phyloP scores from a whole-genome alignment of 305 asterid species.

The Rubia balearica region DNA sequence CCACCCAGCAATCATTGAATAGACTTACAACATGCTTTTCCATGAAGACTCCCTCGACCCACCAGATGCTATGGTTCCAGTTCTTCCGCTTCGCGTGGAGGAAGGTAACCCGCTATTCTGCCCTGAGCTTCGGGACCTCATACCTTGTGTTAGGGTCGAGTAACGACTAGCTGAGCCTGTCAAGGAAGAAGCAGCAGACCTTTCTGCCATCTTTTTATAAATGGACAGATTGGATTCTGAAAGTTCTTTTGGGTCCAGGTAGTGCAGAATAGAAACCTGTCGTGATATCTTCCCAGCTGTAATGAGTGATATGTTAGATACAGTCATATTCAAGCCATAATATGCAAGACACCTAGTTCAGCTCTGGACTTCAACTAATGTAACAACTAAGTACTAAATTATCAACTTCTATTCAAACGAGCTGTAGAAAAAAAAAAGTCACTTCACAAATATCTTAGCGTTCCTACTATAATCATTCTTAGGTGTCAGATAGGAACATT shows the following conservation, averaged over 20 bases:
- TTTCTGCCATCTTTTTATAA: slow-evolving; percentile 29
- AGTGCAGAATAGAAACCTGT: slow-evolving; percentile 51
- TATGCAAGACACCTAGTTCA: no score
- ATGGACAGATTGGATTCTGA: slow-evolving; percentile 24
- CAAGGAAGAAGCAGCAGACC: slow-evolving; percentile 47
- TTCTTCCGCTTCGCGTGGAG: slow-evolving; percentile 36
- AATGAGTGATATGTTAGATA: slow-evolving; percentile 4
- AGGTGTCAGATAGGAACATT: not conserved
- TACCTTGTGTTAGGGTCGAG: slow-evolving; percentile 45
- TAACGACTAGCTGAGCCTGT: slow-evolving; percentile 37
- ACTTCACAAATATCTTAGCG: not conserved
- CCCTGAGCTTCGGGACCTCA: slow-evolving; percentile 28
- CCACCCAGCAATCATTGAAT: slow-evolving; percentile 99
- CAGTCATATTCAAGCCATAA: not conserved
- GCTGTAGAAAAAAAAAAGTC: not conserved
- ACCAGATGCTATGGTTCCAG: slow-evolving; percentile 30
- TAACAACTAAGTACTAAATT: not conserved
- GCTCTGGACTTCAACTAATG: no score
- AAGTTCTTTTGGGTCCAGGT: slow-evolving; percentile 61
- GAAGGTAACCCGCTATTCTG: slow-evolving; percentile 28
- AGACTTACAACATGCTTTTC: no score
- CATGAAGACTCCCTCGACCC: no score
- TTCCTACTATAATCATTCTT: not conserved
- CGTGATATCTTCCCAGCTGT: slow-evolving; percentile 70
- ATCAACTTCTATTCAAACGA: not conserved